phyloP scores from a whole-genome alignment of 2,329 filamentous ascomycete species.

The Microdochium trichocladiopsis region DNA sequence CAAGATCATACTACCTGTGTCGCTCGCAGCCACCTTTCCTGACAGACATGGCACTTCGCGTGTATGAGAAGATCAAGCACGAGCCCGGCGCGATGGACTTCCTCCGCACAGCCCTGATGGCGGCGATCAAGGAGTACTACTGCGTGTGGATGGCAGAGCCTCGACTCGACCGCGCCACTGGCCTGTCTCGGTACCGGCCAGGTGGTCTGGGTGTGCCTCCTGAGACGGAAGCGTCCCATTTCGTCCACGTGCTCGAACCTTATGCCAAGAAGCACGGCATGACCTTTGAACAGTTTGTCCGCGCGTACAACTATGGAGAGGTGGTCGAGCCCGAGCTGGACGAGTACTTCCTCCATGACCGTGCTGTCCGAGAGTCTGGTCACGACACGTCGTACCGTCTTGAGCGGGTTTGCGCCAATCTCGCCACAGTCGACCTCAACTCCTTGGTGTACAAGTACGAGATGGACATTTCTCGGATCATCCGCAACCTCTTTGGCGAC shows the following conservation, averaged over 20 bases:
- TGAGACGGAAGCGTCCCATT: constrained; percentile 84
- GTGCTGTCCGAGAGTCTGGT: constrained; percentile 90
- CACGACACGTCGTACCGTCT: constrained; percentile 95
- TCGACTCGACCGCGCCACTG: constrained; percentile 68
- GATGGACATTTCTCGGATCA: constrained; percentile 80
- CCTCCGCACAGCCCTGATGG: constrained; percentile 69
- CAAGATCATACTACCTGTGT: constrained; percentile 88
- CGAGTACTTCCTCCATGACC: constrained; percentile 92
- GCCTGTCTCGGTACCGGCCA: constrained; percentile 78
- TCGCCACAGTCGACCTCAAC: constrained; percentile 93
- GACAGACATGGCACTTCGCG: constrained; percentile 91
- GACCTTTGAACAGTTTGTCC: constrained; percentile 76
- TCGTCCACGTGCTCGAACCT: constrained; percentile 73
- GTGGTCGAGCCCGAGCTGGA: constrained; percentile 84
- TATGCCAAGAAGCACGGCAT: constrained; percentile 81
- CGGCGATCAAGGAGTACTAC: constrained; percentile 95
- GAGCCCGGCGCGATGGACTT: constrained; percentile 77
- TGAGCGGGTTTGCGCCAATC: constrained; percentile 77
- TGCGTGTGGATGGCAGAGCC: constrained; percentile 79
- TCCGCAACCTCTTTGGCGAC: constrained; percentile 79
- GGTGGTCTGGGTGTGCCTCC: constrained; percentile 81
- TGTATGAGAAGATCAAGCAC: constrained; percentile 89
- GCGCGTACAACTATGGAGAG: constrained; percentile 74
- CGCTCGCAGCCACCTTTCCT: constrained; percentile 95
- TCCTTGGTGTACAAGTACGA: constrained; percentile 96